Conservation (phyloP, 306 rosid species). For the Rosa multiflora region DNA sequence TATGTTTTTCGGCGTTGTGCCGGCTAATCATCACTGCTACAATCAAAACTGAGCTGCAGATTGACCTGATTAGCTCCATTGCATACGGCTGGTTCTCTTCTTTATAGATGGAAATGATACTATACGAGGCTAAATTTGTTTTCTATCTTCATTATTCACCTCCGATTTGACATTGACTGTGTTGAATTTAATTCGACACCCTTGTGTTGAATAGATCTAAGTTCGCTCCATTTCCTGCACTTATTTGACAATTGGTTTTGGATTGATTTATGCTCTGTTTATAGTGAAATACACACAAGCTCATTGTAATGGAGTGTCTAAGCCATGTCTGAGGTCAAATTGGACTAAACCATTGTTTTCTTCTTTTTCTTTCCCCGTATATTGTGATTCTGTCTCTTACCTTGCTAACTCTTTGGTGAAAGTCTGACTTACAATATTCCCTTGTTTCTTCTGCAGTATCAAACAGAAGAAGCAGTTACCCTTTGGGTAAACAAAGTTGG, state of each 20-base stretch:
- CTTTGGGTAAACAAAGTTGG: slow-evolving; percentile 99
- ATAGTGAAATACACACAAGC: background rate
- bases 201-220: background rate
- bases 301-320: background rate
- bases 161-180: too few species aligned
- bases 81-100: background rate
- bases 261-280: background rate
- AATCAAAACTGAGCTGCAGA: background rate
- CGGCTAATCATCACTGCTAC: background rate
- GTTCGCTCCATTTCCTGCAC: background rate
- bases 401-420: background rate
- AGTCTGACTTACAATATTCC: background rate
- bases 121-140: background rate
- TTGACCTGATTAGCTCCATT: background rate
- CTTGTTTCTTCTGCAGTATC: slow-evolving; percentile 60
- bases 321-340: background rate
- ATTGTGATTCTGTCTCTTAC: background rate
- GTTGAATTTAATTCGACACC: too few species aligned
- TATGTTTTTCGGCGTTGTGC: background rate
- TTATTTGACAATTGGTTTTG: background rate
- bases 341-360: background rate
- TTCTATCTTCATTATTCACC: background rate
- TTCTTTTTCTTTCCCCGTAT: background rate
- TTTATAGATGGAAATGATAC: background rate
- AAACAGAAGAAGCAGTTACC: slow-evolving; percentile 55